Conservation (phyloP, 805 yeast genomes). For the Wickerhamiella cacticola region DNA sequence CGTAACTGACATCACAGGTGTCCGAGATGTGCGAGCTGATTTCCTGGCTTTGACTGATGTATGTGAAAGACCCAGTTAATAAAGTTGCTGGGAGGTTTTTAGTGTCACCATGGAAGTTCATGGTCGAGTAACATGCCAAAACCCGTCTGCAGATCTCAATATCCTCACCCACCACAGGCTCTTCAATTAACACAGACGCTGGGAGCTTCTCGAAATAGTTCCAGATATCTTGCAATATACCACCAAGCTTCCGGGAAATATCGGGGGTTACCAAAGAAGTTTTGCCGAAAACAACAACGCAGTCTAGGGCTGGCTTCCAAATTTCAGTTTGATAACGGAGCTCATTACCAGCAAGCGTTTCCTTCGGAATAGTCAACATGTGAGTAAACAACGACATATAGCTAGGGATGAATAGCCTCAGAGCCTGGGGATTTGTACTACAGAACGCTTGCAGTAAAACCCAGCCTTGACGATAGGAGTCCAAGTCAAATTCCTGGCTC, state of each 20-base stretch:
- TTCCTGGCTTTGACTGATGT: slow-evolving; percentile 23
- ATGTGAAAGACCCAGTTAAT: slow-evolving; percentile 29
- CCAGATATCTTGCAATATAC: slow-evolving; percentile 37
- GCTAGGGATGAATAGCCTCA: slow-evolving; percentile 46
- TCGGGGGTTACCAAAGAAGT: slow-evolving; percentile 30
- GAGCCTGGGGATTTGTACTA: slow-evolving; percentile 44
- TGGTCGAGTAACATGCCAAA: slow-evolving; percentile 19
- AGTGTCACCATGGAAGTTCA: slow-evolving; percentile 16
- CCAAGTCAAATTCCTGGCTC: slow-evolving; percentile 9
- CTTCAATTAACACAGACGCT: slow-evolving; percentile 19
- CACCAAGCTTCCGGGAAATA: slow-evolving; percentile 36
- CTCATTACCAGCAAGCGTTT: slow-evolving; percentile 25
- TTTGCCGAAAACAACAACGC: slow-evolving; percentile 42
- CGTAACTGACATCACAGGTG: slow-evolving; percentile 17
- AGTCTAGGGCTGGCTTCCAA: slow-evolving; percentile 46
- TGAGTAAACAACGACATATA: slow-evolving; percentile 50
- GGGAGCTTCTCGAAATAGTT: slow-evolving; percentile 24
- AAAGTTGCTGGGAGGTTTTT: slow-evolving; percentile 31
- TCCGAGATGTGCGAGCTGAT: slow-evolving; percentile 21
- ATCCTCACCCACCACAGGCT: slow-evolving; percentile 21
- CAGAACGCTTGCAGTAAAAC: slow-evolving; percentile 49
- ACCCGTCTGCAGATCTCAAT: slow-evolving; percentile 17
- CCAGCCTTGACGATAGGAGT: slow-evolving; percentile 38
- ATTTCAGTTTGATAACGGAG: slow-evolving; percentile 35
- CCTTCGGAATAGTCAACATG: neutral